Evolutionary conservation across 2,329 filamentous ascomycete species (phyloP).

Genomic region (Pseudocercospora musae): DNA sequence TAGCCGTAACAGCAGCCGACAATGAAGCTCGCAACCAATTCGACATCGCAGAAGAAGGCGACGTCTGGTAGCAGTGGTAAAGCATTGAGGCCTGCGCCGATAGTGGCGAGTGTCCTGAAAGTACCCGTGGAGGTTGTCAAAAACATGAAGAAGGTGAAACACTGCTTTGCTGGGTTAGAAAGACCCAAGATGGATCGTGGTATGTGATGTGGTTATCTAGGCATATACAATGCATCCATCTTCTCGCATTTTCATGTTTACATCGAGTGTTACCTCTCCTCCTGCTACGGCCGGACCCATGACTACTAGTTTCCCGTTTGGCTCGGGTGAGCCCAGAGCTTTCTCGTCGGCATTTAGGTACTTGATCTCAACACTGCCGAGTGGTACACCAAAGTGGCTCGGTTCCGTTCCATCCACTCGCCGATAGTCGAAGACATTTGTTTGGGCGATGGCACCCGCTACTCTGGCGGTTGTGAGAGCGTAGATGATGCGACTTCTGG

Average conservation of each 20-base stretch:
- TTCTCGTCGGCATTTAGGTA: constrained; percentile 36
- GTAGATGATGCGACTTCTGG: constrained; percentile 76
- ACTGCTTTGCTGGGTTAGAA: not conserved
- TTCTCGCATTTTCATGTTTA: constrained; percentile 62
- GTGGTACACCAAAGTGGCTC: constrained; percentile 76
- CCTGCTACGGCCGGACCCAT: constrained; percentile 71
- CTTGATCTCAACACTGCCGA: constrained; percentile 76
- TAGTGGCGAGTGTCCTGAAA: too few species aligned
- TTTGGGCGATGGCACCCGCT: constrained; percentile 87
- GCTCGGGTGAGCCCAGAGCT: constrained; percentile 60
- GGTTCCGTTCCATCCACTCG: constrained; percentile 44
- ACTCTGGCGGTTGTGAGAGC: constrained; percentile 77
- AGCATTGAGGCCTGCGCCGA: too few species aligned
- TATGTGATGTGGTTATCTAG: constrained; percentile 1
- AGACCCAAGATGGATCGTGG: not conserved
- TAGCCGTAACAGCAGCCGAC: too few species aligned
- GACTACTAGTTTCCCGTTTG: constrained; percentile 56
- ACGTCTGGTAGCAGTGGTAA: too few species aligned
- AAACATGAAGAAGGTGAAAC: too few species aligned
- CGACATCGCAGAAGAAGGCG: too few species aligned
- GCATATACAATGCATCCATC: constrained; percentile 64
- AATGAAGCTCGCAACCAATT: too few species aligned
- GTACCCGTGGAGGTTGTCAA: too few species aligned
- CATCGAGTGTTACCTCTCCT: constrained; percentile 60
- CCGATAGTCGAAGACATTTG: constrained; percentile 82